Base-by-base conservation (phyloP, 2,329 filamentous ascomycete species). In the Claviceps lovelessii region DNA sequence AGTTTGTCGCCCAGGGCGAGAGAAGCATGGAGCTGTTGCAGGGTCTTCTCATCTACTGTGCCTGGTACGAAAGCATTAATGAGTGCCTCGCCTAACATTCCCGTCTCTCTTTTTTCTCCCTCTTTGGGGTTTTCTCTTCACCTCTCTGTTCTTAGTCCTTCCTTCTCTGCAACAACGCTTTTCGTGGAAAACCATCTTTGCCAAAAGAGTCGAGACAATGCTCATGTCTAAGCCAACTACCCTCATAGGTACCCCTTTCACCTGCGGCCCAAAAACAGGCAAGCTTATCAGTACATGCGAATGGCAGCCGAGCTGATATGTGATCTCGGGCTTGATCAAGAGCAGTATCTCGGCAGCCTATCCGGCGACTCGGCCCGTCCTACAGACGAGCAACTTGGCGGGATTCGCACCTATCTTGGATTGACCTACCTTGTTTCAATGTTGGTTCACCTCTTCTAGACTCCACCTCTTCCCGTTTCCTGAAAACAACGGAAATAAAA, bases 211-310 rank as follows among this genome's bases (percentile, higher is more conserved):
- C 10, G 35, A 37, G 42, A 11, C 42, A 28, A 11, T 10, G 19
- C 42, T 23, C 28, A n/a, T n/a, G n/a, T n/a, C n/a, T n/a, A n/a
- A n/a, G n/a, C n/a, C n/a, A n/a, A n/a, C n/a, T n/a, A n/a, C n/a
- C n/a, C n/a, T n/a, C n/a, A 29, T 52, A 79, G 76, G 76, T 79
- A 79, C 51, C 35, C 35, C 77, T 77, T 78, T 77, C 76, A 80
- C 56, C 65, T 80, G 15, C 67, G 77, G 0, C 76, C 76, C 2
- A 77, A 70, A 56, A 76, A 73, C 57, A 76, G 67, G 57, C 75
- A 78, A 44, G 66, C 71, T 0, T 66, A 70, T 5, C 76, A 79
- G 54, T 80, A 79, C 59, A 61, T 77, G 5, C 70, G 73, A 29
- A 79, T 80, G 76, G 71, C 72, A 0, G 68, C 70, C 17, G 77